Evolutionary conservation across 2,329 filamentous ascomycete genomes (phyloP).

Genomic region (Trichoderma polysporum): DNA sequence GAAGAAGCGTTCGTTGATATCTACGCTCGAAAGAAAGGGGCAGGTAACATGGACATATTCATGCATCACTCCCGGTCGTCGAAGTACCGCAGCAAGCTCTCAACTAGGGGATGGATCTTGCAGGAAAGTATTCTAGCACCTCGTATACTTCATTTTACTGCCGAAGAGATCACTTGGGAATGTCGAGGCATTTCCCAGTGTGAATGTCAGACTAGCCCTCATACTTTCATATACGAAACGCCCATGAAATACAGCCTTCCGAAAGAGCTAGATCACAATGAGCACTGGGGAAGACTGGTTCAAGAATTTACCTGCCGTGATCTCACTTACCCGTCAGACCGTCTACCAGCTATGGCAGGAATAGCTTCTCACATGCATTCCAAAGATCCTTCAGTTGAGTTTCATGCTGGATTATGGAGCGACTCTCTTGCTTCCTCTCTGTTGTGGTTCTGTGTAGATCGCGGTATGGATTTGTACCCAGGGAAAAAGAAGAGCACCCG

Average conservation of each 20-base stretch:
- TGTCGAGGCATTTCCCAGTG: not conserved
- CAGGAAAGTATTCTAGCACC: not conserved
- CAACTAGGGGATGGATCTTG: not conserved
- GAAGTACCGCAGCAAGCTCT: not conserved
- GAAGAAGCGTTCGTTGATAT: not conserved
- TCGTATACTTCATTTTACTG: not conserved
- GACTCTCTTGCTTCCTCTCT: not conserved
- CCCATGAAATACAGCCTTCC: too few species aligned
- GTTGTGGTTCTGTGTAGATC: not conserved
- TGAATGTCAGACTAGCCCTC: not conserved
- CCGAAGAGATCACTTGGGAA: not conserved
- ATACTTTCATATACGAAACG: too few species aligned
- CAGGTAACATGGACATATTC: not conserved
- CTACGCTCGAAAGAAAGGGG: not conserved
- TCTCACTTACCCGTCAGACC: not conserved
- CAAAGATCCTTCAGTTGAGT: not conserved
- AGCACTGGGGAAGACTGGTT: not conserved
- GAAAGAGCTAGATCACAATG: not conserved
- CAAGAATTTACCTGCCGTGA: not conserved
- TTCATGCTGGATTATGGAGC: not conserved
- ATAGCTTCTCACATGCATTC: not conserved
- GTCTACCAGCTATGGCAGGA: not conserved
- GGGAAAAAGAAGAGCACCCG: not conserved
- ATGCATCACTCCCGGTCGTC: not conserved
- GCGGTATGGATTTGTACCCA: not conserved